A percentile compares a stretch with the other conserved stretches of the same genome.
Evolutionary conservation across 2,329 filamentous ascomycete genomes (phyloP).

Genomic region (Sclerotinia sclerotiorum): DNA sequence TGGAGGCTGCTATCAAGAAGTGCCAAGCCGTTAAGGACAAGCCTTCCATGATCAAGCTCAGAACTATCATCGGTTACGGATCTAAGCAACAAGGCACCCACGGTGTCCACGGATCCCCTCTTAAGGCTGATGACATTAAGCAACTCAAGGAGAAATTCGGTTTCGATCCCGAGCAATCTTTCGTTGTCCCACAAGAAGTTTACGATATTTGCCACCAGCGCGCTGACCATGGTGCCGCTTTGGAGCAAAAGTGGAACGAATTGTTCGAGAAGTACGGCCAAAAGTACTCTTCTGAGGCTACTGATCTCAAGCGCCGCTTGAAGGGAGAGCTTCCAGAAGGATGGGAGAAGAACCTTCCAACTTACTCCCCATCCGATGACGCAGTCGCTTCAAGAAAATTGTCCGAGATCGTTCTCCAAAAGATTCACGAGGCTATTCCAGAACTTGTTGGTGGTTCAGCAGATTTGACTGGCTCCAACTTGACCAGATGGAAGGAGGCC

Average conservation of each 20-base stretch:
- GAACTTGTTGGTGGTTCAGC: conserved; percentile 95
- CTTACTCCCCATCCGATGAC: conserved; percentile 81
- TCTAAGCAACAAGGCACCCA: conserved; percentile 91
- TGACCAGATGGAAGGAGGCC: conserved; percentile 96
- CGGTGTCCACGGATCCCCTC: conserved; percentile 91
- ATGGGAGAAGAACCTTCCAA: conserved; percentile 91
- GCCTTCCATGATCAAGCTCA: conserved; percentile 94
- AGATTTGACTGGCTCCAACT: conserved; percentile 97
- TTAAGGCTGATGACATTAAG: conserved; percentile 93
- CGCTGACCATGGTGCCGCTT: conserved; percentile 79
- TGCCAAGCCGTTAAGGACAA: conserved; percentile 90
- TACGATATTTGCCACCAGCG: conserved; percentile 89
- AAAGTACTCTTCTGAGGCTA: conserved; percentile 75
- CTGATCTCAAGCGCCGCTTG: conserved; percentile 78
- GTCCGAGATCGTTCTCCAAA: conserved; percentile 88
- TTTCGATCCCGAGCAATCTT: conserved; percentile 91
- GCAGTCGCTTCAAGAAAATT: conserved; percentile 94
- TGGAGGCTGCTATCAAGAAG: conserved; percentile 84
- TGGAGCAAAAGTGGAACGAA: conserved; percentile 93
- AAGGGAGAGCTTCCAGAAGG: conserved; percentile 84
- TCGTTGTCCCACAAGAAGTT: conserved; percentile 90
- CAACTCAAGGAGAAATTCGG: conserved; percentile 93
- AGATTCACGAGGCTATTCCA: conserved; percentile 78
- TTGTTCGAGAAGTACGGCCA: conserved; percentile 82
- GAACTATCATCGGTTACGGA: conserved; percentile 95